phyloP scores from a whole-genome alignment of 177 flowering plant species.

The Telopea speciosissima region DNA sequence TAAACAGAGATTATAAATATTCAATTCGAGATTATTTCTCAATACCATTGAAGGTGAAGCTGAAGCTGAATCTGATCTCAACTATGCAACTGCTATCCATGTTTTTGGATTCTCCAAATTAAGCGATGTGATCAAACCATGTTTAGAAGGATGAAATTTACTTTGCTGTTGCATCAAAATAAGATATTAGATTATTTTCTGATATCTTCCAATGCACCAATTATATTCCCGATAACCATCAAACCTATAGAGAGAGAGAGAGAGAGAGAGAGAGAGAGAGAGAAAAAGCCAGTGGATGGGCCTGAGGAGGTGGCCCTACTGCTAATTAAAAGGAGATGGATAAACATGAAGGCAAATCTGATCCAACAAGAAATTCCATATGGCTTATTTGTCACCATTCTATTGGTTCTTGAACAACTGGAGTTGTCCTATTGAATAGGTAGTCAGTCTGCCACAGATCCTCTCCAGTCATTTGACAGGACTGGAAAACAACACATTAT shows the following conservation, averaged over 20 bases:
- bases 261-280: conserved; percentile 16
- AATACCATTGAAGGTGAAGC: conserved; percentile 2
- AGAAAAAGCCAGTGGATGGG: conserved; percentile 18
- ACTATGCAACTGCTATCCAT: conserved; percentile 58
- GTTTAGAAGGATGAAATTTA: no score
- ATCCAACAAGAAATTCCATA: conserved; percentile 27
- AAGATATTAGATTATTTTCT: conserved; percentile 17
- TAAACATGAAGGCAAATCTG: conserved; percentile 26
- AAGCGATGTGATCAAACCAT: no score
- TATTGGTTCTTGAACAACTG: conserved; percentile 20
- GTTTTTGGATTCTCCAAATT: not conserved
- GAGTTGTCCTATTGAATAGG: conserved; percentile 42
- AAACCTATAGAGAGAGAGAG: not conserved
- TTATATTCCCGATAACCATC: conserved; percentile 20
- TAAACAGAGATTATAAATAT: no score
- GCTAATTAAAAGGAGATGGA: conserved; percentile 15
- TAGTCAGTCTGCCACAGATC: not conserved
- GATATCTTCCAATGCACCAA: conserved; percentile 24
- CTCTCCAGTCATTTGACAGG: no score
- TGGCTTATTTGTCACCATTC: conserved; percentile 23
- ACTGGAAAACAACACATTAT: no score
- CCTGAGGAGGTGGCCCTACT: conserved; percentile 27
- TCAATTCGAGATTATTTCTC: no score
- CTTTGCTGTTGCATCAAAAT: conserved; percentile 10
- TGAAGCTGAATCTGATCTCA: conserved; percentile 47